These are phyloP conservation scores for Beauveria rudraprayagi DNA, from an alignment of 2,329 filamentous ascomycete species.

Conservation along the genomic window DNA sequence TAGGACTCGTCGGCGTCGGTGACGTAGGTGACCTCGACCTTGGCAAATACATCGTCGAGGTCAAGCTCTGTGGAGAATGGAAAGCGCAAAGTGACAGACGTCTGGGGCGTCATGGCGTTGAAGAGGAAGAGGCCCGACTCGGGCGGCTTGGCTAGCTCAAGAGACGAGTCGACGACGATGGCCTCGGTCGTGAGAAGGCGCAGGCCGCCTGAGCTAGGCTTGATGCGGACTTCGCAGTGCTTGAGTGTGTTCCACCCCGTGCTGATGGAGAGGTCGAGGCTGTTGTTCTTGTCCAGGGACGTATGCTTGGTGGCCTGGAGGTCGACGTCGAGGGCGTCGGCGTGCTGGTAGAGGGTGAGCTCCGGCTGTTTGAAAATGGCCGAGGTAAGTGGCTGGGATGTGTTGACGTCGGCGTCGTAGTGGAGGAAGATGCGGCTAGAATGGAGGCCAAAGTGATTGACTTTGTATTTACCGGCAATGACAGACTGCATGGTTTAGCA, in stretches of 20 bases:
- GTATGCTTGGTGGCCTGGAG: constrained; percentile 61
- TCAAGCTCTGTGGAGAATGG: constrained; percentile 82
- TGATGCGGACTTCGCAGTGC: constrained; percentile 52
- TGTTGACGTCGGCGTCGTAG: constrained; percentile 51
- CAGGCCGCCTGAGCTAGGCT: constrained; percentile 57
- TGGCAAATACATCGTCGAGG: constrained; percentile 60
- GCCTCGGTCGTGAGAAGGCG: constrained; percentile 55
- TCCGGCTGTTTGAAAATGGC: constrained; percentile 51
- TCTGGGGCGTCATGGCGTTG: constrained; percentile 34
- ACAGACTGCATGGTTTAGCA: constrained; percentile 42
- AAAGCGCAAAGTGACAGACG: constrained; percentile 51
- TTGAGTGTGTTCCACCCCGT: constrained; percentile 67
- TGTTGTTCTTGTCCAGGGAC: constrained; percentile 71
- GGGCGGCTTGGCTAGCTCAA: constrained; percentile 39
- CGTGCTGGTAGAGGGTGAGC: constrained; percentile 65
- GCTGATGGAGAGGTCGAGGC: constrained; percentile 63
- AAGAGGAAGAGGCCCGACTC: constrained; percentile 48
- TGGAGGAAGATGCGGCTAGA: constrained; percentile 56
- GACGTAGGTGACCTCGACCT: constrained; percentile 67
- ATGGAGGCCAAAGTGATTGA: constrained; percentile 62
- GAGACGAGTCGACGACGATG: constrained; percentile 34
- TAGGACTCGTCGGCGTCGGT: constrained; percentile 50
- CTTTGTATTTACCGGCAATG: constrained; percentile 64
- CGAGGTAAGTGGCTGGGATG: constrained; percentile 36
- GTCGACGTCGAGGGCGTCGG: constrained; percentile 59